Evolutionary conservation across 345 rosid genomes (phyloP), one percentile per base, ranked within the genome.

Genomic region (Populus ilicifolia): DNA sequence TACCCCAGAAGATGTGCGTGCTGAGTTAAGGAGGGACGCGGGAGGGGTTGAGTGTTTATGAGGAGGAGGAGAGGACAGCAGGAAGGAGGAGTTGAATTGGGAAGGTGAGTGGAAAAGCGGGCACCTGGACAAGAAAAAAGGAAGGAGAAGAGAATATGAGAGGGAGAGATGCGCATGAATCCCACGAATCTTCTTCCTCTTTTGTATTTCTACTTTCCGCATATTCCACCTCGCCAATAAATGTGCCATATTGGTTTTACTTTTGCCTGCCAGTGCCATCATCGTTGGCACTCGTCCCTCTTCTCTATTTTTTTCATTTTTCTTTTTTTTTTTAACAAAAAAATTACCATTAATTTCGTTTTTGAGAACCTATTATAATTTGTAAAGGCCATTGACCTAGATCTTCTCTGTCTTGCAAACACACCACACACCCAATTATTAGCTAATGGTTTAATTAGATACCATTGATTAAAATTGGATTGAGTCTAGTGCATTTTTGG

Each of bases 161-260:
- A 52, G 44, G 38, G 36, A 50, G 69, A 76, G 83, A 80, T 80
- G 73, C 77, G 69, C 30, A 64, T 36, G 29, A 17, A 17, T 14
- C 17, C 2, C 48, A 18, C 73, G 83, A 76, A 80, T 76, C 83
- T 80, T 76, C 83, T 75, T 72, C 80, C 77, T 5, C 33, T 0
- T 29, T 33, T 67, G 41, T 44, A 6, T 12, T 62, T 68, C 25
- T 18, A 1, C 23, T 7, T 8, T 10, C 5, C 44, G 82, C 75
- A 80, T 80, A 80, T 80, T 70, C 79, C 68, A 20, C 20, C 21
- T 35, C 59, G n/a, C 59, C 20, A 38, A 5, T 38, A 38, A 38
- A 38, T 5, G 39, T 38, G 39, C 39, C 39, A 38, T 38, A 5
- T 38, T 38, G 39, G 39, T 38, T 41, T 41, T 41, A 41, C 44